Base-by-base conservation (phyloP, 768 basidiomycete genomes). In the Tricholoma sp. region DNA sequence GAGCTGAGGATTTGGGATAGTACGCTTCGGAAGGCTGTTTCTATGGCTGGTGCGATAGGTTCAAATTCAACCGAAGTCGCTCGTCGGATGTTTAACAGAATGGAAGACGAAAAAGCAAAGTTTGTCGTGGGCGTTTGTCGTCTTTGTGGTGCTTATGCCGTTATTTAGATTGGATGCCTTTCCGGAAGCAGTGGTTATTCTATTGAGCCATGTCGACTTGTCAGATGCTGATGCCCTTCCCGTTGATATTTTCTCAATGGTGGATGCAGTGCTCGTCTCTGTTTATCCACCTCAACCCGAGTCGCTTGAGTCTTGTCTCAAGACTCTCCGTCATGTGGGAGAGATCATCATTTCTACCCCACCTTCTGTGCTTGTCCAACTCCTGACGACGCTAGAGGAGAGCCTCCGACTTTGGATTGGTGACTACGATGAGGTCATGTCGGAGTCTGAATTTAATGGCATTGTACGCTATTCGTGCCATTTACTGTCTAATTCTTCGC, bases 371-470 rank as follows among this genome's bases (percentile, higher is more conserved):
- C 68, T 76, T 9, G 61, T 77, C 6, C 61, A 60, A 10, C 62
- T 78, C n/a, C 58, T 84, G 8, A 61, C 60, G 13, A 57, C 57
- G 10, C 65, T 81, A 28, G 71, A 74, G 20, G 63, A 70, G 33
- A 66, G 79, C 18, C 60, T 85, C 4, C 71, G 70, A 53, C 60
- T 68, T 31, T 87, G 85, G 86, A 76, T 86, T 18, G 72, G 72
- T 42, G 85, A 86, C 56, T 72, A 72, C 36, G 44, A 60, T 0
- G 68, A 71, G 20, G 56, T 72, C 13, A 68, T 86, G 50, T 60
- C 69, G 2, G 72, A 74, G 4, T 62, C 71, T 6, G 77, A 83
- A 31, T 79, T 81, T 54, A 78, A 77, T 51, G 66, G 71, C 48
- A 58, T 80, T 57, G 86, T 86, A 65, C 39, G 78, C 64, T 24